These are phyloP conservation scores for Passiflora organensis DNA, from an alignment of 345 rosid species.

Conservation along the genomic window DNA sequence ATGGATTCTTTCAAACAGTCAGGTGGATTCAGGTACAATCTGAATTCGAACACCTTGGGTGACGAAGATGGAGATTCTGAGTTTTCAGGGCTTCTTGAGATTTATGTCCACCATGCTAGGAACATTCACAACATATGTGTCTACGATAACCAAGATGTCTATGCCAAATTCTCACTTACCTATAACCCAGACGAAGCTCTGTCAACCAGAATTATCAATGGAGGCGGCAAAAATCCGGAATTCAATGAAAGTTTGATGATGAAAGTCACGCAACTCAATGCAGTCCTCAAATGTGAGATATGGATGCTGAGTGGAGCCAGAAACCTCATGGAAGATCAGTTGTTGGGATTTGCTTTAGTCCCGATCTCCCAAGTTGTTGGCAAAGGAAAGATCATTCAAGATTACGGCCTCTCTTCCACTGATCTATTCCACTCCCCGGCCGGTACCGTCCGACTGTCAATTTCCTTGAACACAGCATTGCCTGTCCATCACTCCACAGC, in stretches of 20 bases:
- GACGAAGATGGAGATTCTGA: constrained; percentile 36
- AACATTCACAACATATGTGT: constrained; percentile 96
- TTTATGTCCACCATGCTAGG: constrained; percentile 82
- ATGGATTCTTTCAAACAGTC: constrained; percentile 58
- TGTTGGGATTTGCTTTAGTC: constrained; percentile 75
- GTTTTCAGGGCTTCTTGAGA: constrained; percentile 57
- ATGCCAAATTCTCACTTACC: constrained; percentile 90
- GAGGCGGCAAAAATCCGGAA: constrained; percentile 89
- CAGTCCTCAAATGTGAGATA: constrained; percentile 91
- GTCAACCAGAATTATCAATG: constrained; percentile 67
- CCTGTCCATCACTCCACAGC: constrained; percentile 20
- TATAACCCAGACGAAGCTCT: constrained; percentile 76
- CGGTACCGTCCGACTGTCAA: constrained; percentile 69
- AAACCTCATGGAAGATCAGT: constrained; percentile 90
- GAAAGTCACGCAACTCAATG: constrained; percentile 55
- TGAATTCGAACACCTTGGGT: constrained; percentile 20
- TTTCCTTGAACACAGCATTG: constrained; percentile 41
- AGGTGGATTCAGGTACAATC: constrained; percentile 37
- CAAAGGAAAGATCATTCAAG: constrained; percentile 59
- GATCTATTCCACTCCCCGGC: constrained; percentile 96
- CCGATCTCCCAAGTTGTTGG: constrained; percentile 65
- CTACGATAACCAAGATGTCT: constrained; percentile 93
- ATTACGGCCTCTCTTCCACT: constrained; percentile 79
- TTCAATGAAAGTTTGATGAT: constrained; percentile 64
- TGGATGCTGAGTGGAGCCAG: constrained; percentile 92